Percentiles rank a stretch among this genome's conserved stretches.
phyloP scores from a whole-genome alignment of 1,284 basidiomycete genomes.

The Microbotryum silenes-acaulis region DNA sequence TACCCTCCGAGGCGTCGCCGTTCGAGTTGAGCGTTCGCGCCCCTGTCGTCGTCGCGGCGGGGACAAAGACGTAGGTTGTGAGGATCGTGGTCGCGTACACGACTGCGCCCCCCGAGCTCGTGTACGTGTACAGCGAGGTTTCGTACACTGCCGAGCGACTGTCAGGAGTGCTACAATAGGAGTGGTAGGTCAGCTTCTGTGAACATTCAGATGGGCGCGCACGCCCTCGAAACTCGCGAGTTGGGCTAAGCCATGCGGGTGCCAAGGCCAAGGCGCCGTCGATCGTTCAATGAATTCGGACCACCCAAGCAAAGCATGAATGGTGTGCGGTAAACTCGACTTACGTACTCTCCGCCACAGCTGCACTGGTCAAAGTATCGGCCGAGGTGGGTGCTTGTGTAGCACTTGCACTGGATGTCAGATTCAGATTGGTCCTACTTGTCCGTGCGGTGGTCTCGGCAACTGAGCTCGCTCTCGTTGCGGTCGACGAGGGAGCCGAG shows the following conservation, averaged over 20 bases:
- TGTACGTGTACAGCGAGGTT: constrained; percentile 23
- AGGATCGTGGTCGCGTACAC: constrained; percentile 31
- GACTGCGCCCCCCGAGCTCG: constrained; percentile 24
- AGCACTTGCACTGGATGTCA: background rate
- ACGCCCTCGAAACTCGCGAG: no score
- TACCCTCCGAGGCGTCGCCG: constrained; percentile 7
- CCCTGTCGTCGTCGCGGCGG: constrained; percentile 7
- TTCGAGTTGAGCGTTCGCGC: constrained; percentile 16
- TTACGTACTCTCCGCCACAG: no score
- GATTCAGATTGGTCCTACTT: background rate
- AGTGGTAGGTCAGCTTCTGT: constrained; percentile 2
- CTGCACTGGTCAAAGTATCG: background rate
- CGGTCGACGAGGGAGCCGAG: background rate
- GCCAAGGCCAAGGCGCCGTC: no score
- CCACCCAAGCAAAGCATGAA: no score
- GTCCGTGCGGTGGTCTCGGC: background rate
- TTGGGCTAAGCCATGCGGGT: no score
- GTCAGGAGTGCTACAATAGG: background rate
- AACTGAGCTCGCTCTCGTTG: background rate
- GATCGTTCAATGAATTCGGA: no score
- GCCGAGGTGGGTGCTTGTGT: constrained; percentile 4
- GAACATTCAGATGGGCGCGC: background rate
- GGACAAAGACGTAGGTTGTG: constrained; percentile 11
- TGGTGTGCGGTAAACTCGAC: no score
- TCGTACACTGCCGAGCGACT: no score